phyloP scores from a whole-genome alignment of 495 filamentous ascomycete genomes.

The Beverwykella pulmonaria region DNA sequence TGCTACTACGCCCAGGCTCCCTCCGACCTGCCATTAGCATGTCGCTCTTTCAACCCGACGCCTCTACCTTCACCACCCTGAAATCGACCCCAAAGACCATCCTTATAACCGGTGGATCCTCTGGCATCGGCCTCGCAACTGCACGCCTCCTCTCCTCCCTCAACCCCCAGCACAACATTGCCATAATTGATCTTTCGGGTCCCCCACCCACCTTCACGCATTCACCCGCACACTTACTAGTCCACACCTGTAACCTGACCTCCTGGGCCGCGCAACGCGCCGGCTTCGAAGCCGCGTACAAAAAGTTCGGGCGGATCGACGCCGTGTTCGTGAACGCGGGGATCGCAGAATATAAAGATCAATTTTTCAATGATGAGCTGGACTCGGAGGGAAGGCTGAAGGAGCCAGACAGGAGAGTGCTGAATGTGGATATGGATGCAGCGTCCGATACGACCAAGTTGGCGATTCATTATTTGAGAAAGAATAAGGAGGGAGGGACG shows the following conservation, averaged over 20 bases:
- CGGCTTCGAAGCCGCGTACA: constrained; percentile 39
- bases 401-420: constrained; percentile 40
- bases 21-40: background rate
- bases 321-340: constrained; percentile 45
- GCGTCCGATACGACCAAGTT: constrained; percentile 42
- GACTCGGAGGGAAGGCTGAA: constrained; percentile 38
- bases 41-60: constrained; percentile 28
- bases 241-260: constrained; percentile 43
- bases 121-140: constrained; percentile 46
- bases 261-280: constrained; percentile 39
- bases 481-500: constrained; percentile 40
- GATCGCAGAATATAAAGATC: constrained; percentile 44
- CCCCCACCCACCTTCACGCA: constrained; percentile 33
- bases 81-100: constrained; percentile 39
- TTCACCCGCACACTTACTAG: constrained; percentile 34
- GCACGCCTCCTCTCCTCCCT: constrained; percentile 39
- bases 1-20: background rate
- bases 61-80: constrained; percentile 17
- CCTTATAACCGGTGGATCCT: constrained; percentile 44
- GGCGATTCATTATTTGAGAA: constrained; percentile 42
- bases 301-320: constrained; percentile 42
- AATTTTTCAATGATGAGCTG: constrained; percentile 43
- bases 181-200: constrained; percentile 36
- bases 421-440: constrained; percentile 44
- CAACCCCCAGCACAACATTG: constrained; percentile 39